These are phyloP conservation scores for Aspergillus sp. DNA, from an alignment of 2,329 filamentous ascomycete genomes.

Conservation along the genomic window DNA sequence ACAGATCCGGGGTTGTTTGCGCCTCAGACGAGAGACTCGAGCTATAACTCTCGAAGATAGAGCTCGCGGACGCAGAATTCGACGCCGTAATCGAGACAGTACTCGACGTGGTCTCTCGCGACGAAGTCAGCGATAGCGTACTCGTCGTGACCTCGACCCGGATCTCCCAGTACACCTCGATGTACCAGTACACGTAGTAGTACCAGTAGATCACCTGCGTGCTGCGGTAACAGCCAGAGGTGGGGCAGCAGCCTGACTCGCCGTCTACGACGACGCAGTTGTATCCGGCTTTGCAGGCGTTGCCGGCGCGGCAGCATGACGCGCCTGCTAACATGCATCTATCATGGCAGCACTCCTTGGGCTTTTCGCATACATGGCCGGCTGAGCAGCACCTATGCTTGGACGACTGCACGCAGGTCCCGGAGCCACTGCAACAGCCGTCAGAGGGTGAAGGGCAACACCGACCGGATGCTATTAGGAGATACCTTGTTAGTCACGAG, in stretches of 20 bases:
- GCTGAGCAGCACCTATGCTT: neutral
- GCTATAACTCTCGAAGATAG: neutral
- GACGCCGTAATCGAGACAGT: neutral
- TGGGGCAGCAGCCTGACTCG: neutral
- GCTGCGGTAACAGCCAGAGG: neutral
- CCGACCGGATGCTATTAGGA: neutral
- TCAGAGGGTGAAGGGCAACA: neutral
- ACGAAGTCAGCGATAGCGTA: neutral
- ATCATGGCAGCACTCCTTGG: neutral
- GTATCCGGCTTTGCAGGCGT: neutral
- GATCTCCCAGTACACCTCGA: neutral
- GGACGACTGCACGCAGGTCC: neutral
- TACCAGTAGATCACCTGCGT: neutral
- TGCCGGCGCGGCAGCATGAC: neutral
- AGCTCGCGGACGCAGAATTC: neutral
- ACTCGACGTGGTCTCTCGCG: neutral
- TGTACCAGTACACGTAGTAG: conserved; percentile 7
- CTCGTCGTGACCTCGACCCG: neutral
- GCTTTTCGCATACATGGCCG: neutral
- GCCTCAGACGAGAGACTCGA: neutral
- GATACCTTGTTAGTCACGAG: neutral
- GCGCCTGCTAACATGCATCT: neutral
- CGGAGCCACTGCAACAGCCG: neutral
- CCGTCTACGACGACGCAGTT: neutral
- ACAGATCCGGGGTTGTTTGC: neutral